These are phyloP conservation scores for Pisolithus albus DNA, from an alignment of 768 basidiomycete genomes.

Conservation along the genomic window DNA sequence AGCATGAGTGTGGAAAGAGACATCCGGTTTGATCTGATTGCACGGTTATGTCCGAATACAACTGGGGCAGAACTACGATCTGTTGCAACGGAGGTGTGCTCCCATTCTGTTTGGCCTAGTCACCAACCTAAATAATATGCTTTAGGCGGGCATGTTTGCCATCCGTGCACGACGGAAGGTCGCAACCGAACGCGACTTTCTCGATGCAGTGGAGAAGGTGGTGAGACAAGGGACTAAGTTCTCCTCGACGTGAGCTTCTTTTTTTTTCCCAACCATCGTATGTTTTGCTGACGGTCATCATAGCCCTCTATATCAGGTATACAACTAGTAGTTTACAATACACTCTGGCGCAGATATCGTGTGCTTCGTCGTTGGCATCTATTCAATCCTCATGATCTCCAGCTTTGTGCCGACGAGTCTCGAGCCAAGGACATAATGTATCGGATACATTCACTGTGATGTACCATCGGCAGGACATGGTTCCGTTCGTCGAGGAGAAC, in stretches of 20 bases:
- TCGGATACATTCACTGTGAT: neutral
- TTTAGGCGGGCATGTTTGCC: conserved; percentile 99
- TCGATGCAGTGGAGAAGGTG: conserved; percentile 98
- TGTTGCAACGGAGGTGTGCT: conserved; percentile 85
- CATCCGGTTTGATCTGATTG: conserved; percentile 96
- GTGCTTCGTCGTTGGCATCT: neutral
- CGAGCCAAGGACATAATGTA: no score
- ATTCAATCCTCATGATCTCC: neutral
- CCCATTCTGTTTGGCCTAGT: conserved; percentile 46
- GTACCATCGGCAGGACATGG: conserved; percentile 15
- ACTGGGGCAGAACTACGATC: conserved; percentile 97
- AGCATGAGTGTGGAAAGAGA: conserved; percentile 98
- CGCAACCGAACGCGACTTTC: conserved; percentile 93
- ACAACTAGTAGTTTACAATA: conserved; percentile 54
- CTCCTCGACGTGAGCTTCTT: conserved; percentile 77
- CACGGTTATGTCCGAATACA: conserved; percentile 93
- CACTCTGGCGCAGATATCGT: neutral
- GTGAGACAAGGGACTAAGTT: conserved; percentile 97
- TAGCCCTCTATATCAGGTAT: conserved; percentile 88
- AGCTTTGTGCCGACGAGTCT: no score
- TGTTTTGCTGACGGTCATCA: conserved; percentile 4
- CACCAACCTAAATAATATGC: conserved; percentile 74
- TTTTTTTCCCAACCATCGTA: conserved; percentile 4
- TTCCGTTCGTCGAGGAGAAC: conserved; percentile 13
- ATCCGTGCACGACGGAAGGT: conserved; percentile 96